These are phyloP conservation scores for Iris pallida DNA, from an alignment of 116 monocot genomes.

Conservation along the genomic window DNA sequence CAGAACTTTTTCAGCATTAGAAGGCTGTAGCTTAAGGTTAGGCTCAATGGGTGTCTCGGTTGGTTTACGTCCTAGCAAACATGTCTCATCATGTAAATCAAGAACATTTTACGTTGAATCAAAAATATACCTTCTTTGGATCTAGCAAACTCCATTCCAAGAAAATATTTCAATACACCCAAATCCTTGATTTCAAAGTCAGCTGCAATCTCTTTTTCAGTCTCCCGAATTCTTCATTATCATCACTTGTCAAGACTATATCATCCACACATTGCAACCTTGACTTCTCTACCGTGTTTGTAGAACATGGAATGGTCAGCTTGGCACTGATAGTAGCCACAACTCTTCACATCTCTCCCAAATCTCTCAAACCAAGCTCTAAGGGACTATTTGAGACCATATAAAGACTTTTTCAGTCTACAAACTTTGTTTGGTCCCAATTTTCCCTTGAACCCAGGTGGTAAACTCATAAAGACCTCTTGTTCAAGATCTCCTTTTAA, in stretches of 20 bases:
- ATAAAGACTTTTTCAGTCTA: neutral
- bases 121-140: too few species aligned
- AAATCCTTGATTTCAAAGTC: conserved; percentile 9
- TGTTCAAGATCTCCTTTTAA: neutral
- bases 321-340: neutral
- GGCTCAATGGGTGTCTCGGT: too few species aligned
- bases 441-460: neutral
- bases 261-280: neutral
- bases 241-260: neutral
- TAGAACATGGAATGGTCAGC: neutral
- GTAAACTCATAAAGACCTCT: neutral
- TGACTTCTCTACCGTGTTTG: neutral
- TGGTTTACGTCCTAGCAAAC: too few species aligned
- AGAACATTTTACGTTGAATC: too few species aligned
- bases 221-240: neutral
- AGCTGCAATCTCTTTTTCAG: neutral
- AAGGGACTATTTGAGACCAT: neutral
- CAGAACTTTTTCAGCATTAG: too few species aligned
- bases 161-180: neutral
- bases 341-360: neutral
- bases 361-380: neutral
- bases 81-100: too few species aligned
- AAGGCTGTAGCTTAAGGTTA: too few species aligned
- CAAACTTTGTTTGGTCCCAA: neutral
- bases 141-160: neutral